Base-by-base conservation (phyloP, 2,329 filamentous ascomycete species). In the Cytospora mali region DNA sequence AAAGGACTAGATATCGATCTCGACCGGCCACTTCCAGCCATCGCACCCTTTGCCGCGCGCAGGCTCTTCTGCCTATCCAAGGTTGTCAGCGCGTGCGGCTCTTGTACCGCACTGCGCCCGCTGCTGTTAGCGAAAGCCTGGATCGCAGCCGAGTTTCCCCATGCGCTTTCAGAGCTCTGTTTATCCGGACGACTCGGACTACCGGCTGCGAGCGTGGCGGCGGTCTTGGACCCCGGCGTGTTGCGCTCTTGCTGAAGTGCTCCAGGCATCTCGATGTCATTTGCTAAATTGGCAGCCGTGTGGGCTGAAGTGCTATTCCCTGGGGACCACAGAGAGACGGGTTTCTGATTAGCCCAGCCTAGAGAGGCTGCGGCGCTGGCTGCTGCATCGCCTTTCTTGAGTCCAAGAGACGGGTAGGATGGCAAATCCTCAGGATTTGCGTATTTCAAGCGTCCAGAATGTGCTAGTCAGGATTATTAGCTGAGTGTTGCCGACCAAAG, bases 21-120 rank as follows among this genome's bases (percentile, higher is more conserved):
- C 64, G 82, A 83, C 62, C 88, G 83, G 23, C 46, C 55, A 53
- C 76, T 78, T 29, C 77, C 80, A 29, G 85, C 80, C 77, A 92
- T 88, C n/a, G 92, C 92, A 29, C 87, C 91, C 55, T 88, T 89
- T 14, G 92, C 93, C 49, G 92, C 92, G 39, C 85, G 78, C 53
- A 94, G 79, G 1, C 92, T 92, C 64, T 85, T 88, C 65, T 85
- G 84, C 39, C 81, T 82, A 51, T 83, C 82, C 28, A 87, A 75
- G 11, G 72, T 66, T 21, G 69, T 69, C 75, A 58, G 46, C 6
- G 25, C 39, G 7, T 9, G 42, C 10, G 54, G 39, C n/a, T 42
- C 53, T 75, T 23, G 76, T 80, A 66, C 79, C 77, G 39, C 77
- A 78, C 66, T 77, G 76, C 69, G 80, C 1, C 50, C 52, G 25